A percentile compares a stretch with the other conserved stretches of the same genome.
Evolutionary conservation across 2,329 filamentous ascomycete species (phyloP).

Genomic region (Neurospora sp.): DNA sequence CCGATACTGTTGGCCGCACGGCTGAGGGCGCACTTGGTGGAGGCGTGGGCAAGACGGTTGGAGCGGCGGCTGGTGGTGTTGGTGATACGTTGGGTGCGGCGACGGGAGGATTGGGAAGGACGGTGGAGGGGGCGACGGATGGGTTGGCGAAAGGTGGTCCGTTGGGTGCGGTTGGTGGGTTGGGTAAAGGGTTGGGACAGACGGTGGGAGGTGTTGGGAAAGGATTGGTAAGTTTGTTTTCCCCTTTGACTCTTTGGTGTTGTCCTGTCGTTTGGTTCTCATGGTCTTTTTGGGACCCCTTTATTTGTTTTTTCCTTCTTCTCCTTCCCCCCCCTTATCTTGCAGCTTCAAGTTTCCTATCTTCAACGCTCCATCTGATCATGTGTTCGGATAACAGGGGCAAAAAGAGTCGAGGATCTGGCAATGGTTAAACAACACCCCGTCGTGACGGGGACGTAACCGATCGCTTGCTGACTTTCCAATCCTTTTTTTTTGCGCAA

Average conservation of each 20-base stretch:
- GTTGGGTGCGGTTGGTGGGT: conserved; percentile 11
- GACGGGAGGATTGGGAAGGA: conserved; percentile 5
- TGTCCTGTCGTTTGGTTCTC: neutral
- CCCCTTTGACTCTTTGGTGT: neutral
- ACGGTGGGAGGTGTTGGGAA: conserved; percentile 13
- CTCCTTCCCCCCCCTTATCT: neutral
- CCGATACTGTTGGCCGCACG: conserved; percentile 6
- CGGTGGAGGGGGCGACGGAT: conserved; percentile 9
- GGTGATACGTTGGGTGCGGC: conserved; percentile 7
- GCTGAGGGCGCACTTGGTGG: neutral
- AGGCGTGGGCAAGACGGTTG: conserved; percentile 6
- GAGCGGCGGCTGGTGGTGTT: conserved; percentile 6
- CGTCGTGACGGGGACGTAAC: neutral
- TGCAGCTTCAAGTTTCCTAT: neutral
- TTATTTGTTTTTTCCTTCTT: neutral
- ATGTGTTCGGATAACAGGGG: neutral
- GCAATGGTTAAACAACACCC: conserved; percentile 5
- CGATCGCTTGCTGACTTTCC: conserved; percentile 3
- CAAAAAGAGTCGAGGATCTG: conserved; percentile 4
- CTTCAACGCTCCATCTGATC: neutral
- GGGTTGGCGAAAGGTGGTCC: conserved; percentile 9
- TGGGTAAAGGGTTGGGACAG: conserved; percentile 10
- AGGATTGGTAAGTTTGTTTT: conserved; percentile 11
- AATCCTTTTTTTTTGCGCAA: neutral
- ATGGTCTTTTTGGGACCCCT: neutral